phyloP scores from a whole-genome alignment of 257 asterid species.

The Solanum bulbocastanum region DNA sequence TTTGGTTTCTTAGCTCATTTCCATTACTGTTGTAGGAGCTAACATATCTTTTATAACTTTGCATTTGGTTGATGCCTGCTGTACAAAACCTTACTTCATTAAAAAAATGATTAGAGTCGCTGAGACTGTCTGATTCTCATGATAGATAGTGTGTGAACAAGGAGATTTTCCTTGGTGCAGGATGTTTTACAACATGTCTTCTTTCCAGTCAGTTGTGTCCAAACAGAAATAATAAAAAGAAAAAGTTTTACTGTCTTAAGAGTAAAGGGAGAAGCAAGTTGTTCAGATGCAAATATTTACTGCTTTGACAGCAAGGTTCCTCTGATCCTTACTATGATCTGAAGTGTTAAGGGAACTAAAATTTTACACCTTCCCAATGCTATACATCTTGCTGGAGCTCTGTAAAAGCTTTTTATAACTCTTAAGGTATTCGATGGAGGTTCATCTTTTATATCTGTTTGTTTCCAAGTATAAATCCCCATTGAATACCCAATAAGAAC shows the following conservation, averaged over 20 bases:
- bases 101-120: neutral
- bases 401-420: neutral
- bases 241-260: neutral
- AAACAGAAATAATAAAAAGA: neutral
- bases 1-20: neutral
- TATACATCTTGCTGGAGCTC: neutral
- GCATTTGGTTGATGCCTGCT: neutral
- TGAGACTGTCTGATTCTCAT: neutral
- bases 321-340: neutral
- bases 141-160: neutral
- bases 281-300: neutral
- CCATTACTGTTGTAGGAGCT: neutral
- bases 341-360: neutral
- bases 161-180: neutral
- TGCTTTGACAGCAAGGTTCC: neutral
- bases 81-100: neutral
- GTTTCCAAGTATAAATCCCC: neutral
- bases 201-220: neutral
- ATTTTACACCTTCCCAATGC: neutral
- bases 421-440: neutral
- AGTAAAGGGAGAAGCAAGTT: neutral
- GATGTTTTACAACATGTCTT: neutral
- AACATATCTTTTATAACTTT: neutral
- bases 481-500: neutral
- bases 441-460: neutral